Evolutionary conservation across 1,284 basidiomycete genomes (phyloP), one percentile per base, ranked within the genome.

Genomic region (Cronartium quercuum): DNA sequence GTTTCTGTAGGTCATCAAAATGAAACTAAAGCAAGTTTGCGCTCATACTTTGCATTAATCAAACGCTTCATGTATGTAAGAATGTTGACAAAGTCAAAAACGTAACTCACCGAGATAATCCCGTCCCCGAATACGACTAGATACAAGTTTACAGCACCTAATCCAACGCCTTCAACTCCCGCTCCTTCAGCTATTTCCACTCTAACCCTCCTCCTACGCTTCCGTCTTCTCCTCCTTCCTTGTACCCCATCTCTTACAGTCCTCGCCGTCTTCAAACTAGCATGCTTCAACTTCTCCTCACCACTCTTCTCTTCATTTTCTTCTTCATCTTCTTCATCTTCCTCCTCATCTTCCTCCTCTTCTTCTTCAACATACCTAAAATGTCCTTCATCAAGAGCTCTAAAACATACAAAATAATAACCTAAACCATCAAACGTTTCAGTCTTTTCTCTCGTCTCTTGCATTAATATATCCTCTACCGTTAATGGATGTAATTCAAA

Each of bases 381-480:
- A 80, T 86, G 86, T n/a, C 83, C 81, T 77, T 87, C 86, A 78
- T 81, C 42, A 62, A 96, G 87, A 1, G 92, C 90, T 66, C 92
- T 87, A 77, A 97, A 91, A 9, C 90, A 91, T 74, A 97, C 85
- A 80, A 98, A 93, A 82, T 96, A 94, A 82, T 98, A 98, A 0
- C 94, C 94, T 7, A 97, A 86, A 76, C 87, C 88, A 6, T 91
- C 88, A 81, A 95, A 97, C 3, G 89, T 83, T 80, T 97, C 94
- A 15, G 96, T 84, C 82, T 98, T 98, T 82, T 97, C 94, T 42
- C 93, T 87, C 21, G 91, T 90, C 77, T 98, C 94, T 82, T 92
- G 90, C 77, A 94, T 91, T n/a, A 98, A 83, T 42, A 97, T 92
- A 83, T 98, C 94, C 82, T 98, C 94, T 15, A 97, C 86, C 0